Evolutionary conservation across 768 basidiomycete species (phyloP).

Genomic region (Podaxis rugospora): DNA sequence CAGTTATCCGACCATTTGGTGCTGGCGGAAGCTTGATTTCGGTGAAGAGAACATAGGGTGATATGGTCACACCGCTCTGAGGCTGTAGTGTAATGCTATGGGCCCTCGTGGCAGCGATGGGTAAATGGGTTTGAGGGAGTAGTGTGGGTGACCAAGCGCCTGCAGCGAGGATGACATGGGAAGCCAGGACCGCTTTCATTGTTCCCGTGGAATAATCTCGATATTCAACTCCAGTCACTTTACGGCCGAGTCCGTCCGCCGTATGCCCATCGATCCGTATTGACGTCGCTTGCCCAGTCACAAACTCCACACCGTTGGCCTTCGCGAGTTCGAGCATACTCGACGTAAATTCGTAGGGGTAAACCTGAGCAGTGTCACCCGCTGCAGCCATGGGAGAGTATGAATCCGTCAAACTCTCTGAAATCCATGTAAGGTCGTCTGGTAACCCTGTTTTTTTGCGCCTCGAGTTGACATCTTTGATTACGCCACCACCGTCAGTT

Average conservation of each 20-base stretch:
- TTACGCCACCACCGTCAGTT: conserved; percentile 23
- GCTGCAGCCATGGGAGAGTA: conserved; percentile 56
- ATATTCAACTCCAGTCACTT: conserved; percentile 48
- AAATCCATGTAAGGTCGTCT: conserved; percentile 49
- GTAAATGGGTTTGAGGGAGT: conserved; percentile 38
- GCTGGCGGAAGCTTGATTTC: conserved; percentile 43
- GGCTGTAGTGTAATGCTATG: conserved; percentile 70
- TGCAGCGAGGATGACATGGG: conserved; percentile 73
- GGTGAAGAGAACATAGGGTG: conserved; percentile 82
- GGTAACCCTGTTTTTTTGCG: conserved; percentile 36
- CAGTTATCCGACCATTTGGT: conserved; percentile 14
- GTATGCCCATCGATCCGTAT: conserved; percentile 27
- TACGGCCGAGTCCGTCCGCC: conserved; percentile 22
- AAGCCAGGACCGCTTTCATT: conserved; percentile 43
- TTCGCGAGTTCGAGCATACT: conserved; percentile 65
- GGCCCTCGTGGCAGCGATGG: conserved; percentile 60
- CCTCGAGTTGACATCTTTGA: conserved; percentile 14
- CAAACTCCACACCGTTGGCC: conserved; percentile 45
- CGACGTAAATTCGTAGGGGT: conserved; percentile 70
- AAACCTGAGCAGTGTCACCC: conserved; percentile 71
- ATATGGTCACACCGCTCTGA: conserved; percentile 36
- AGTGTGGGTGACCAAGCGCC: conserved; percentile 82
- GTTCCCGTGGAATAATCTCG: conserved; percentile 22
- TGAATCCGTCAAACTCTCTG: conserved; percentile 51
- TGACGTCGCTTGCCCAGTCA: conserved; percentile 40